Evolutionary conservation across 2,329 filamentous ascomycete species (phyloP).

Genomic region (Pestalotiopsis sp.): DNA sequence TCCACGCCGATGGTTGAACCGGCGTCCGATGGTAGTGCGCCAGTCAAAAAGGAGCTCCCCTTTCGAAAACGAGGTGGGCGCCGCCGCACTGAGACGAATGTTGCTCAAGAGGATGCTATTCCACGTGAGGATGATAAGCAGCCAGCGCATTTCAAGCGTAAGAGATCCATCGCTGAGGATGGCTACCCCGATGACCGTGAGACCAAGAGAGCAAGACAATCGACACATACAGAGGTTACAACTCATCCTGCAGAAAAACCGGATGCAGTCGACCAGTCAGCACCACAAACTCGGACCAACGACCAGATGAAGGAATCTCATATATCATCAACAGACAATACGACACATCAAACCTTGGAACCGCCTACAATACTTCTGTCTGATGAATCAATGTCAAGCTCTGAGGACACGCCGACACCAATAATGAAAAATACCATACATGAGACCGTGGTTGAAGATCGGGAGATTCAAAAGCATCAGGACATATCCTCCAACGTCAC

Average conservation of each 20-base stretch:
- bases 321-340: neutral
- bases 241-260: neutral
- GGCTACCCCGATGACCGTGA: neutral
- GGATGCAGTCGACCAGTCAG: neutral
- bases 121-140: neutral
- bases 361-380: neutral
- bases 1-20: neutral
- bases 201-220: neutral
- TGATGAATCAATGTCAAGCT: neutral
- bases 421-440: neutral
- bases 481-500: neutral
- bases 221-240: neutral
- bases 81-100: neutral
- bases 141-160: neutral
- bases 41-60: neutral
- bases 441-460: neutral
- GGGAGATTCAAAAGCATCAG: neutral
- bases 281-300: neutral
- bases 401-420: neutral
- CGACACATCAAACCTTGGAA: neutral
- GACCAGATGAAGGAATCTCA: neutral
- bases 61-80: neutral
- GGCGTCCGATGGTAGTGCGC: neutral
- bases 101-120: neutral
- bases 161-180: neutral